These are phyloP conservation scores for Luffa acutangula DNA, from an alignment of 306 rosid species.

Conservation along the genomic window DNA sequence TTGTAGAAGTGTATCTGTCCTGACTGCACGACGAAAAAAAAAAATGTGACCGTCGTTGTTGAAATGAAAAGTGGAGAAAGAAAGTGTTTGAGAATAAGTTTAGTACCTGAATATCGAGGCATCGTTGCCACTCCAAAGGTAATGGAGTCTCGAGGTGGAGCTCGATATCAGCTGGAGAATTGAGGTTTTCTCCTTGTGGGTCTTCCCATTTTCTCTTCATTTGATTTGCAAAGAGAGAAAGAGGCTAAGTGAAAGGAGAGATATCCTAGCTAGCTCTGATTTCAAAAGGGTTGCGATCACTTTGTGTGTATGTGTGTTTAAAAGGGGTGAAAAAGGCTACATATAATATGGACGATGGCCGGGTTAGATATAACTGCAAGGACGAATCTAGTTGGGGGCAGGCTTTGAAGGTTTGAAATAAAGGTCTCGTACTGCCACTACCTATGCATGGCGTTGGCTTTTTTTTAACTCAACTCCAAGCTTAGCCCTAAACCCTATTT, in stretches of 20 bases:
- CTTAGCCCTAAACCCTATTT: not conserved
- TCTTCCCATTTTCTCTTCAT: constrained; percentile 26
- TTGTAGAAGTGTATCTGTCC: constrained; percentile 65
- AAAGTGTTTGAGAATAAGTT: not conserved
- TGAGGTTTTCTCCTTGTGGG: constrained; percentile 19
- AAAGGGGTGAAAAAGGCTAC: not conserved
- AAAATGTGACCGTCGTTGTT: too few relatives aligned
- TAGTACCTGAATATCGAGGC: constrained; percentile 67
- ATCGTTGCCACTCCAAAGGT: constrained; percentile 65
- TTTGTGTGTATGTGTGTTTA: not conserved
- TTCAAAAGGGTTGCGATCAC: not conserved
- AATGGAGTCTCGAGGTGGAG: constrained; percentile 51
- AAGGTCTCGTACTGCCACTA: not conserved
- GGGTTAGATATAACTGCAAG: constrained; percentile 4
- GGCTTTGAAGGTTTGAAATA: constrained; percentile 6
- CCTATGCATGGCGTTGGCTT: not conserved
- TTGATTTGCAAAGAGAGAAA: constrained; percentile 6
- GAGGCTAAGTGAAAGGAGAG: not conserved
- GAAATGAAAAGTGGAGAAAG: too few relatives aligned
- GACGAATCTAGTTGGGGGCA: constrained; percentile 8
- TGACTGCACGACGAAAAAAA: constrained; percentile 28
- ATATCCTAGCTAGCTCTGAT: not conserved
- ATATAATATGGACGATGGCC: not conserved
- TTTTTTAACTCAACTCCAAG: not conserved
- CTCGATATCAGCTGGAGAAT: constrained; percentile 33